Evolutionary conservation across 495 filamentous ascomycete genomes (phyloP).

Genomic region (Hyphodiscus hymeniophilus): DNA sequence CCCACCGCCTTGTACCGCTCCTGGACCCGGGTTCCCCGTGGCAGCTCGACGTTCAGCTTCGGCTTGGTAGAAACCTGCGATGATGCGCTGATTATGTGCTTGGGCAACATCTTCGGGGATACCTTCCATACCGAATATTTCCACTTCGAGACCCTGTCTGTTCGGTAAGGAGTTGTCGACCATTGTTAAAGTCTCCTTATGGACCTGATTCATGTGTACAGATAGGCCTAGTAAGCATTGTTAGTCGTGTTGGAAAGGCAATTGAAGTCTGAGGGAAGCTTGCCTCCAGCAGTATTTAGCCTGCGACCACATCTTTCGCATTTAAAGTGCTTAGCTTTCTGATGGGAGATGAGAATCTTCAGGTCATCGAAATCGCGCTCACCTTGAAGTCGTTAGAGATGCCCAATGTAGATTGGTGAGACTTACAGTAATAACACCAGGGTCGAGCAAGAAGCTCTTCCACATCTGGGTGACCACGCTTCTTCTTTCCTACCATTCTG

Average conservation of each 20-base stretch:
- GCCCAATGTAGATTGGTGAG: not conserved
- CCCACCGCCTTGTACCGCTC: constrained; percentile 36
- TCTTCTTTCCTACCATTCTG: constrained; percentile 70
- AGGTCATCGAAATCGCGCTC: constrained; percentile 97
- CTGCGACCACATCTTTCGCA: constrained; percentile 82
- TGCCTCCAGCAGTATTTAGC: constrained; percentile 92
- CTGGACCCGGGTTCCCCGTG: constrained; percentile 75
- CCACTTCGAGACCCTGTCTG: constrained; percentile 73
- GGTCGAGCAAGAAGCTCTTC: constrained; percentile 81
- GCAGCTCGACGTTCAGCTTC: constrained; percentile 73
- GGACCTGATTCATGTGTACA: constrained; percentile 97
- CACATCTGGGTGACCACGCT: constrained; percentile 72
- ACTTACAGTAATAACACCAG: constrained; percentile 94
- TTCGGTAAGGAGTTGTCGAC: constrained; percentile 90
- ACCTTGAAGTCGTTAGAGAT: constrained; percentile 30
- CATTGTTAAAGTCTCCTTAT: constrained; percentile 78
- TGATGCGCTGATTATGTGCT: constrained; percentile 77
- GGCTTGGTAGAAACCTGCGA: constrained; percentile 71
- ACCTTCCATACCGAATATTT: constrained; percentile 98
- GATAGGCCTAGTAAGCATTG: constrained; percentile 57
- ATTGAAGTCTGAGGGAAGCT: constrained; percentile 18
- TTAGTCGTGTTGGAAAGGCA: not conserved
- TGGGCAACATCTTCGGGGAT: constrained; percentile 79
- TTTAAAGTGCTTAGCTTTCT: constrained; percentile 98
- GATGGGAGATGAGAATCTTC: constrained; percentile 91